A percentile compares a stretch with the other conserved stretches of the same genome.
Evolutionary conservation across 495 filamentous ascomycete species (phyloP).

Genomic region (Gamarada debralockiae): DNA sequence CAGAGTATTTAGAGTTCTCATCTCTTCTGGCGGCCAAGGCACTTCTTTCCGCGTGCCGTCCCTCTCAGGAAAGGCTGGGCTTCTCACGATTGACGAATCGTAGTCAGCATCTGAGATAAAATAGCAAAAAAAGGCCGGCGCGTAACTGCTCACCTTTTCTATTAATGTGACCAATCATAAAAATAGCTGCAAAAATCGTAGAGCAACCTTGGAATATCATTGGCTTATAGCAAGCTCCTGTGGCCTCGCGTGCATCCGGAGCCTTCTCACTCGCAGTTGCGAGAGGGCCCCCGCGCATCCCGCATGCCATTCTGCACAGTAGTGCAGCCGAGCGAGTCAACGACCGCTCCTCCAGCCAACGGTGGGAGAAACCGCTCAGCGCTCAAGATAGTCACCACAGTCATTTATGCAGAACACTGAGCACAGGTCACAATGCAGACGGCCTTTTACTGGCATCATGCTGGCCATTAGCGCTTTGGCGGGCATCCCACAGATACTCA

Average conservation of each 20-base stretch:
- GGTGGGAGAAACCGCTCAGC: constrained; percentile 1
- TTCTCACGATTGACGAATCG: constrained; percentile 12
- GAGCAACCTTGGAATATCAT: background rate
- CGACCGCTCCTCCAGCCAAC: constrained; percentile 13
- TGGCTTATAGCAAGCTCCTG: background rate
- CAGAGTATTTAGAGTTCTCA: background rate
- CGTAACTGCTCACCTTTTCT: constrained; percentile 7
- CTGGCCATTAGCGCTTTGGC: constrained; percentile 21
- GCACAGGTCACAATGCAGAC: constrained; percentile 20
- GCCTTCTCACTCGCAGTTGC: constrained; percentile 1
- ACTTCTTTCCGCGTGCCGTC: background rate
- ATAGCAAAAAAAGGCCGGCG: constrained; percentile 1
- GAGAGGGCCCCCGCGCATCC: background rate
- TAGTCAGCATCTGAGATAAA: background rate
- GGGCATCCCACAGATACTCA: constrained; percentile 14
- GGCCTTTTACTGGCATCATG: constrained; percentile 16
- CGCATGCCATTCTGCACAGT: background rate
- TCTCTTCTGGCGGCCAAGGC: background rate
- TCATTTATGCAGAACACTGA: constrained; percentile 20
- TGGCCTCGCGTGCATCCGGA: constrained; percentile 6
- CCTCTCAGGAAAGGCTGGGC: constrained; percentile 10
- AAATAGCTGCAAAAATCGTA: background rate
- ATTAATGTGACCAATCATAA: constrained; percentile 5
- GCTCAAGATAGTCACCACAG: constrained; percentile 11
- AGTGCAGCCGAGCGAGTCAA: constrained; percentile 7